Evolutionary conservation across 1,139 yeast genomes (phyloP).

Genomic region (Saccharomyces hybrid): DNA sequence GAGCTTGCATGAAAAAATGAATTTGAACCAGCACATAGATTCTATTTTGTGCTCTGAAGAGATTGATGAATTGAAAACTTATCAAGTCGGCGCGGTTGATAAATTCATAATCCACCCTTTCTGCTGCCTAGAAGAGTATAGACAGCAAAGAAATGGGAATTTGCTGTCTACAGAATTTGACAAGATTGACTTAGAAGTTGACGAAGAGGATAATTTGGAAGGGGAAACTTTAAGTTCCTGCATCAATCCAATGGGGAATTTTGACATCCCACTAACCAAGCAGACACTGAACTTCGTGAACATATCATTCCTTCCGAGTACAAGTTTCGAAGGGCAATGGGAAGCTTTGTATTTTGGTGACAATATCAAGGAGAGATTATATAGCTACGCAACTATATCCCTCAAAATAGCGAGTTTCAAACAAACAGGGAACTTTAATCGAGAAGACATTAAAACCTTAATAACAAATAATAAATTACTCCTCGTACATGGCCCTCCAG

Average conservation of each 20-base stretch:
- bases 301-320: slow-evolving; percentile 25
- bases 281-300: slow-evolving; percentile 16
- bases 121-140: slow-evolving; percentile 9
- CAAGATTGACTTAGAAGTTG: slow-evolving; percentile 21
- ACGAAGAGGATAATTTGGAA: slow-evolving; percentile 6
- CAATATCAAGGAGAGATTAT: slow-evolving; percentile 25
- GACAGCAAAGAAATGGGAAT: not conserved
- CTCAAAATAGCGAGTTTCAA: slow-evolving; percentile 18
- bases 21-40: not conserved
- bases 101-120: slow-evolving; percentile 9
- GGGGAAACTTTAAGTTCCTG: slow-evolving; percentile 5
- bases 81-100: not conserved
- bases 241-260: not conserved
- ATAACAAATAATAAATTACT: slow-evolving; percentile 27
- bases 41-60: not conserved
- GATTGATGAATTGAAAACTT: not conserved
- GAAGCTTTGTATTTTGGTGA: slow-evolving; percentile 28
- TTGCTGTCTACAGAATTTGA: slow-evolving; percentile 20
- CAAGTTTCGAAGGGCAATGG: slow-evolving; percentile 29
- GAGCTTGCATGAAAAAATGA: not conserved
- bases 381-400: slow-evolving; percentile 28
- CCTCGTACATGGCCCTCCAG: slow-evolving; percentile 43
- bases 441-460: not conserved
- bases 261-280: slow-evolving; percentile 14
- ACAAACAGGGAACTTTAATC: slow-evolving; percentile 1